Conservation (phyloP, 2,329 filamentous ascomycete genomes). For the Ambrosiella cleistominuta region DNA sequence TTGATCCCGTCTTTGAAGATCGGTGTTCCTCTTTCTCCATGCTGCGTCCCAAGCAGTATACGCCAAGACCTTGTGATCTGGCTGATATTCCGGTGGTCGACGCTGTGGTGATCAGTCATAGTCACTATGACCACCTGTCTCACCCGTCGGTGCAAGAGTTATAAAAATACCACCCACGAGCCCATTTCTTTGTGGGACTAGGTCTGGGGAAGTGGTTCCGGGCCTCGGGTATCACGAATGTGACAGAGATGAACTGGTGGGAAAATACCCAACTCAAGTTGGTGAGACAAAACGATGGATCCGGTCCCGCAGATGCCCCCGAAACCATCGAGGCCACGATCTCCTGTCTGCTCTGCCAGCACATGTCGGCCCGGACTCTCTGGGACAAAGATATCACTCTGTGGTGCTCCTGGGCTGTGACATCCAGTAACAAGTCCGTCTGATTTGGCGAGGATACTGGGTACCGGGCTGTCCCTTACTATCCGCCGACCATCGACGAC, state of each 20-base stretch:
- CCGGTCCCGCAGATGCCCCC: constrained; percentile 17
- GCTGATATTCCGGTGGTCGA: constrained; percentile 62
- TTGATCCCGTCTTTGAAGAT: constrained; percentile 84
- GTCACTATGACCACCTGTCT: constrained; percentile 84
- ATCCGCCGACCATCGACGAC: constrained; percentile 48
- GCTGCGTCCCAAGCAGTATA: constrained; percentile 60
- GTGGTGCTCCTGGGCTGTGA: constrained; percentile 76
- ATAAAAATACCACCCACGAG: constrained; percentile 51
- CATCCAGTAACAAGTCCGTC: constrained; percentile 56
- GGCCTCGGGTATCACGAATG: constrained; percentile 49
- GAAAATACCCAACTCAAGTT: constrained; percentile 60
- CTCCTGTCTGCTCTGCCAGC: constrained; percentile 69
- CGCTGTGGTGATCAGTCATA: constrained; percentile 68
- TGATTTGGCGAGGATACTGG: constrained; percentile 87
- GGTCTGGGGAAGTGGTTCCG: constrained; percentile 73
- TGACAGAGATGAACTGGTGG: constrained; percentile 94
- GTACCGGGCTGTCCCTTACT: constrained; percentile 57
- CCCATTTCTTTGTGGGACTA: constrained; percentile 74
- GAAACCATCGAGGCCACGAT: constrained; percentile 51
- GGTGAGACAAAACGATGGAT: constrained; percentile 15
- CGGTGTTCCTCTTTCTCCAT: constrained; percentile 63
- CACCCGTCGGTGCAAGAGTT: constrained; percentile 58
- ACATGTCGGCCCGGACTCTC: constrained; percentile 50
- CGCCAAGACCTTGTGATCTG: constrained; percentile 56
- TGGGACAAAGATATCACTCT: constrained; percentile 61